phyloP scores from a whole-genome alignment of 1,139 yeast species.

The Geotrichum histeridarum region DNA sequence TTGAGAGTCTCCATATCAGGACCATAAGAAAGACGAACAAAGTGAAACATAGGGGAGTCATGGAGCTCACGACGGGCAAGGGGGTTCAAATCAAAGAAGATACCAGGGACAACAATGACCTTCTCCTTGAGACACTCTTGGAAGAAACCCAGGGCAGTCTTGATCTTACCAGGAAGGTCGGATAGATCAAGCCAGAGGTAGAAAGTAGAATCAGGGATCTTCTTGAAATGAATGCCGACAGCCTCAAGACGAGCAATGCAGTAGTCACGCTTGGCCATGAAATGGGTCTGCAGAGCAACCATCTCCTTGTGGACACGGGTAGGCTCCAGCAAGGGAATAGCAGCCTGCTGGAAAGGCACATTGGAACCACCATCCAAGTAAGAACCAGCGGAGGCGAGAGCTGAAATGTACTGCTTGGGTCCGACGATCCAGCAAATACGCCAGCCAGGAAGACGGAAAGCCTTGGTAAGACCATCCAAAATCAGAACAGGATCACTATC shows the following conservation, averaged over 20 bases:
- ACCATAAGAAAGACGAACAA: slow-evolving; percentile 59
- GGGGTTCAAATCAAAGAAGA: slow-evolving; percentile 62
- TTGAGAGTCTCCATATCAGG: slow-evolving; percentile 54
- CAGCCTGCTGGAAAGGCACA: slow-evolving; percentile 62
- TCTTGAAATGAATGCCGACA: slow-evolving; percentile 55
- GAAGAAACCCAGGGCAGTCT: slow-evolving; percentile 61
- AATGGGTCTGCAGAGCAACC: slow-evolving; percentile 58
- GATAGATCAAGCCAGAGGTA: slow-evolving; percentile 60
- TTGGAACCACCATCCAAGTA: slow-evolving; percentile 63
- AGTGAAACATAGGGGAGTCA: slow-evolving; percentile 62
- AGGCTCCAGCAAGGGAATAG: slow-evolving; percentile 55
- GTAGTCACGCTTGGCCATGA: slow-evolving; percentile 58
- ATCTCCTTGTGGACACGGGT: slow-evolving; percentile 49
- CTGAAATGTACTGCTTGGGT: slow-evolving; percentile 57
- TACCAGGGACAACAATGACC: slow-evolving; percentile 64
- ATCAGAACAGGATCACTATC: slow-evolving; percentile 59
- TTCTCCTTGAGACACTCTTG: slow-evolving; percentile 63
- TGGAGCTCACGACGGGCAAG: slow-evolving; percentile 56
- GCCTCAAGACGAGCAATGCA: slow-evolving; percentile 47
- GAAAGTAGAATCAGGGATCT: slow-evolving; percentile 58
- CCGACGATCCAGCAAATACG: slow-evolving; percentile 66
- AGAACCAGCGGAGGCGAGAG: slow-evolving; percentile 60
- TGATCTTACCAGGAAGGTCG: slow-evolving; percentile 55
- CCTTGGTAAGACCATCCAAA: slow-evolving; percentile 60
- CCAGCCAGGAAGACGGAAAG: slow-evolving; percentile 67